Evolutionary conservation across 495 filamentous ascomycete genomes (phyloP).

Genomic region (Hyaloscypha finlandica): DNA sequence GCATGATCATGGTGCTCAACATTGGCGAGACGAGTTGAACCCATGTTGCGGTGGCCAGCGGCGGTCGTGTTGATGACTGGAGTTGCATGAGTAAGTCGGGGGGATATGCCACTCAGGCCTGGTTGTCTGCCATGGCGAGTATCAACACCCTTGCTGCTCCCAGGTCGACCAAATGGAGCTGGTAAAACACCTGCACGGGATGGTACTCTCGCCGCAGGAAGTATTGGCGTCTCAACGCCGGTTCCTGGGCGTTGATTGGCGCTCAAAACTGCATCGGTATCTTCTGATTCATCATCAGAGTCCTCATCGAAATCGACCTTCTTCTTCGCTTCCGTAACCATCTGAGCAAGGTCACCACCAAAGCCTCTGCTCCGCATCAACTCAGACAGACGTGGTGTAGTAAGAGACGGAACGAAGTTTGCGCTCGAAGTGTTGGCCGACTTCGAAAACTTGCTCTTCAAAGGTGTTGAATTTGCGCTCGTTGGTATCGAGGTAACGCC

Average conservation of each 20-base stretch:
- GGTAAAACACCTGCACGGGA: constrained; percentile 60
- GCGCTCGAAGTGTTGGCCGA: constrained; percentile 25
- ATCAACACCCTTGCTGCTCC: constrained; percentile 57
- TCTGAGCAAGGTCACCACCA: constrained; percentile 60
- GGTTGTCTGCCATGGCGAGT: constrained; percentile 32
- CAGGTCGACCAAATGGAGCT: constrained; percentile 48
- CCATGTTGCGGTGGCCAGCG: constrained; percentile 29
- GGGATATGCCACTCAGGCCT: constrained; percentile 33
- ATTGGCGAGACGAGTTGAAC: constrained; percentile 42
- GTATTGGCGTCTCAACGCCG: constrained; percentile 40
- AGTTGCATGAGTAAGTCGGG: constrained; percentile 39
- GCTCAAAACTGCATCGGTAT: constrained; percentile 13
- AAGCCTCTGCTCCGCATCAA: constrained; percentile 67
- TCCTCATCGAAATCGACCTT: constrained; percentile 54
- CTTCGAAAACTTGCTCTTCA: constrained; percentile 4
- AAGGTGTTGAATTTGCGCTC: constrained; percentile 26
- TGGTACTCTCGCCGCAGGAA: constrained; percentile 51
- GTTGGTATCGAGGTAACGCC: constrained; percentile 44
- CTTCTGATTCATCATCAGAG: constrained; percentile 52
- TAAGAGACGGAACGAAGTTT: constrained; percentile 60
- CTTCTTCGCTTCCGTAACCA: constrained; percentile 59
- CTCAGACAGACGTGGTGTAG: constrained; percentile 75
- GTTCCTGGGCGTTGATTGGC: background rate
- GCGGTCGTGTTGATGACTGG: constrained; percentile 38
- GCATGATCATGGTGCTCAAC: constrained; percentile 47